Base-by-base conservation (phyloP, 2,329 filamentous ascomycete species). In the Xylariaceae sp. region DNA sequence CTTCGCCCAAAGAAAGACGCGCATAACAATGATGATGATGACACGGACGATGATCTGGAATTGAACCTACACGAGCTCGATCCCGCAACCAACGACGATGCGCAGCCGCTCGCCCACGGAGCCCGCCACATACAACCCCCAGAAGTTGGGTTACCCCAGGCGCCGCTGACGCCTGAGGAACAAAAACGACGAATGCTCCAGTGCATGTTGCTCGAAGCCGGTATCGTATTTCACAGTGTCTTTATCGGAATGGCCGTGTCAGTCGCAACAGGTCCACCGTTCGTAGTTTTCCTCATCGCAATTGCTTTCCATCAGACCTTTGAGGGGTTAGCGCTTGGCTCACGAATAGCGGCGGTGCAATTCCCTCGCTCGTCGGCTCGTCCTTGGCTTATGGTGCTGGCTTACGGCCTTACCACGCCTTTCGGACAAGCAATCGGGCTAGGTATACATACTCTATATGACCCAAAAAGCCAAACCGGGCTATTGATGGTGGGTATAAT, bases 211-310 rank as follows among this genome's bases (percentile, higher is more conserved):
- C 80, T 94, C 2, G 89, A 92, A 71, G 88, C 88, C 0, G 89
- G 89, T 18, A 92, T 94, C 57, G 78, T 94, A 15, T 92, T 92
- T 67, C 89, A 94, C 73, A 88, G 84, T 65, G 78, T 94, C 50
- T 94, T 94, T 65, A 92, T 94, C 63, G 89, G 89, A 57, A 92
- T 92, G 87, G 88, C 89, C 3, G 78, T 94, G 29, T 90, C 87
- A 0, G 89, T 94, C 0, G 85, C 89, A 0, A 90, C 87, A 0
- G 88, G 88, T 0, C 86, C 88, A 0, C 83, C 87, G 1, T 94
- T 94, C 66, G 76, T 89, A 40, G 87, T 92, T 12, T 88, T 94
- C 59, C 76, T 94, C 0, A 77, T 92, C 29, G 89, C 89, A 47
- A 91, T 94, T 58, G 84, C 82, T 60, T 92, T 92, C 70, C 89